Base-by-base conservation (phyloP, 164 flowering plant species). In the Vitis rupestris region DNA sequence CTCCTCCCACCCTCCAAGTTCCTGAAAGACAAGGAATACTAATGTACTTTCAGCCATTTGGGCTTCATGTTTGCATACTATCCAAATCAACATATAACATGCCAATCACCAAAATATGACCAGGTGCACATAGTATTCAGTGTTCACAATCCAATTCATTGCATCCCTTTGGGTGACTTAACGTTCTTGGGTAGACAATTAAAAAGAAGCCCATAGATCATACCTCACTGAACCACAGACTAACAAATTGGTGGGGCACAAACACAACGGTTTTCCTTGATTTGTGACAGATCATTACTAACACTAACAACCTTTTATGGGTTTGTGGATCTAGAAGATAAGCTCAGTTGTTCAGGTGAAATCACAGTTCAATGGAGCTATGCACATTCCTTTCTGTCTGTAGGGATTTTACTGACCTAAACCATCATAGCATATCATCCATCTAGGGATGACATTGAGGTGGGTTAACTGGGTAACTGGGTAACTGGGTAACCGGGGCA, bases 1-100 rank as follows among this genome's bases (percentile, higher is more conserved):
- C 97, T 51, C 99, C 99, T 69, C 98, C 98, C 16, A 95, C 99
- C 76, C 99, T 88, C 99, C 99, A 95, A 63, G 99, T 95, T 44
- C 99, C 99, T 95, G 78, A 70, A 70, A 64, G 31, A 66, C 53
- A 63, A 66, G 50, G 31, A 47, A 17, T 19, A 31, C 44, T 19
- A 55, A 47, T 11, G 30, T 57, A 58, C 19, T 3, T 48, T 19
- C 59, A 48, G 15, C 70, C n/a, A 9, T 10, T 27, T 11, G 16
- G 16, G 8, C 0, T 44, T 64, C 48, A 49, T 31, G 23, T 64
- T 64, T 50, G 10, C 31, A 8, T 17, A 3, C n/a, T 53, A n/a
- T 53, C 56, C 56, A 14, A 53, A 2, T 12, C n/a, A 10, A 13
- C 15, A 53, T 1, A 13, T 11, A 13, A 53, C 3, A 53, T 14